A percentile compares a stretch with the other conserved stretches of the same genome.
Conservation (phyloP, 148 eudicot species). For the Heliamphora exappendiculata region DNA sequence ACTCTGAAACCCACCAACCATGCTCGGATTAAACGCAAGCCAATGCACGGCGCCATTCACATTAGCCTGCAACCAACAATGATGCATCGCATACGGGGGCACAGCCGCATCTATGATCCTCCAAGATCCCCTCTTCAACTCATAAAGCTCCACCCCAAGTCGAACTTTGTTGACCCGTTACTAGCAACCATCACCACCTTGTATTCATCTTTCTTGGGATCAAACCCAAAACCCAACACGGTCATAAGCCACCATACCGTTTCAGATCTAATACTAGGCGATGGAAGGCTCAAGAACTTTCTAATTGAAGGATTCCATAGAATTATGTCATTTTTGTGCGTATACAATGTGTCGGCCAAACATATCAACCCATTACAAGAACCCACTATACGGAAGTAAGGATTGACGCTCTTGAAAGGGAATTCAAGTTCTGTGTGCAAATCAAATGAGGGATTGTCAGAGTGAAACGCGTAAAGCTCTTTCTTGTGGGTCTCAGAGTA, state of each 20-base stretch:
- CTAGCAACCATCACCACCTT: conserved; percentile 28
- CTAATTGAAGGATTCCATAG: conserved; percentile 7
- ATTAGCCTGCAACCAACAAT: conserved; percentile 22
- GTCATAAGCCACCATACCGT: not conserved
- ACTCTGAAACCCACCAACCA: not conserved
- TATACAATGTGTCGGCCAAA: conserved; percentile 14
- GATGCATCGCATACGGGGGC: not conserved
- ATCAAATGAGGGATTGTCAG: not conserved
- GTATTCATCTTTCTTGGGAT: conserved; percentile 9
- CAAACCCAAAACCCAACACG: conserved; percentile 39
- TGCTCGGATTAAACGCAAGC: conserved; percentile 13
- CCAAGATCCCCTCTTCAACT: conserved; percentile 21
- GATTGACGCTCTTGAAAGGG: conserved; percentile 10
- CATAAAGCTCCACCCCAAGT: conserved; percentile 19
- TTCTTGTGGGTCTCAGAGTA: not conserved
- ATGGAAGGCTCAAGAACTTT: not conserved
- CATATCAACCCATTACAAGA: conserved; percentile 28
- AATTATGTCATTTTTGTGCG: not conserved
- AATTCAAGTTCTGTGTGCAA: conserved; percentile 2
- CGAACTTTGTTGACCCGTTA: not conserved
- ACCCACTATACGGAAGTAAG: conserved; percentile 26
- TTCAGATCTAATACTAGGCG: not conserved
- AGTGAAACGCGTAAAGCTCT: conserved; percentile 5
- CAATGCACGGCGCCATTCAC: conserved; percentile 30
- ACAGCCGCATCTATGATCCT: conserved; percentile 3